Base-by-base conservation (phyloP, 2,329 filamentous ascomycete genomes). In the Colletotrichum limetticola region DNA sequence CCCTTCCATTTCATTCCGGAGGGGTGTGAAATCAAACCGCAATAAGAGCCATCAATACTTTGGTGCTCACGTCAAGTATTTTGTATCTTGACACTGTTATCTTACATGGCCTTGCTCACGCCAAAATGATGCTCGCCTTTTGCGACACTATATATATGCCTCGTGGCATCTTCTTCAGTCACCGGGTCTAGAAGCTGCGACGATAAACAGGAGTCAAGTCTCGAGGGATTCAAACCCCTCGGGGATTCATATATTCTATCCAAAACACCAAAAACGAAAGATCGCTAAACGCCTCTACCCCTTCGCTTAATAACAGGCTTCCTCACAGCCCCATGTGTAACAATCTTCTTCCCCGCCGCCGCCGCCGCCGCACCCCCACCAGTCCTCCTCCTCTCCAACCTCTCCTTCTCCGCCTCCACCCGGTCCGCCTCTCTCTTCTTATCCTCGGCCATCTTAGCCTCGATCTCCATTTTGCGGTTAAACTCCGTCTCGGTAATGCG, bases 401-500 rank as follows among this genome's bases (percentile, higher is more conserved):
- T 84, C 73, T 89, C 85, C 61, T 84, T 86, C 75, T 91, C 89
- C 14, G 83, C 85, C 71, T 82, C 83, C 72, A 86, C 80, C 75
- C 87, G 86, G 74, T 90, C 86, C 77, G 93, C 89, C 74, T 93
- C 91, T 24, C 87, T 85, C 70, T 90, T 89, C 81, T 95, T 94
- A 80, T 98, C 95, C 75, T 93, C 92, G 1, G 93, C 95, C 93
- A 98, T 98, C 83, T 97, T 91, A 3, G 93, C 88, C 84, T 98
- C 95, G 75, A 98, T 95, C 83, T 98, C 95, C 89, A 97, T 95
- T 82, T 94, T 95, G 64, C 91, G 88, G 80, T 97, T 98, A 81
- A 98, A 98, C 81, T 98, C 96, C 19, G 92, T 92, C 84, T 98
- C 96, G 0, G 93, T 96, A 60, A 98, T 91, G 66, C 94, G 90